Evolutionary conservation across 306 rosid species (phyloP).

Genomic region (Aeschynomene evenia): DNA sequence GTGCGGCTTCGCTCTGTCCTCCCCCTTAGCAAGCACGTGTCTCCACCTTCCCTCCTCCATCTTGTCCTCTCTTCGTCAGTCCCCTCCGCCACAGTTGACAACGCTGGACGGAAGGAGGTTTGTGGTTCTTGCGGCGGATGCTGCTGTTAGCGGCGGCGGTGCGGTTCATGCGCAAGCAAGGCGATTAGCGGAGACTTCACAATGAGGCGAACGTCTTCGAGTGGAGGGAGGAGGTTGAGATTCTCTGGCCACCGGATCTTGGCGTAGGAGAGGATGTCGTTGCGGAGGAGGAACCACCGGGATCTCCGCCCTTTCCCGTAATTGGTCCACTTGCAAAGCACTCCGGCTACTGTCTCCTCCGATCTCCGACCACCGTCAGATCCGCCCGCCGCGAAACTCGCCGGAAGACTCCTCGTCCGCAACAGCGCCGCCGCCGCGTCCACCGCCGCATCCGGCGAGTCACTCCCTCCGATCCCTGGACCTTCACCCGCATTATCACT

Average conservation of each 20-base stretch:
- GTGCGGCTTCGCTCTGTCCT: too few species aligned
- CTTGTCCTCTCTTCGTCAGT: too few species aligned
- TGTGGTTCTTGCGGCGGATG: slow-evolving; percentile 54
- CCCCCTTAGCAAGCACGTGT: too few species aligned
- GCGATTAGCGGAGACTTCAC: slow-evolving; percentile 63
- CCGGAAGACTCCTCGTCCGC: slow-evolving; percentile 76
- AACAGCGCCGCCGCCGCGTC: slow-evolving; percentile 55
- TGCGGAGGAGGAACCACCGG: slow-evolving; percentile 81
- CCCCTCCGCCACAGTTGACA: too few species aligned
- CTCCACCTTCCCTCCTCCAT: too few species aligned
- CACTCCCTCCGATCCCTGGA: slow-evolving; percentile 55
- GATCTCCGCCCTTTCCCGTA: slow-evolving; percentile 99
- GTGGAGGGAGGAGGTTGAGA: slow-evolving; percentile 56
- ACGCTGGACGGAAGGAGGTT: slow-evolving; percentile 53
- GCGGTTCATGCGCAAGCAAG: slow-evolving; percentile 54
- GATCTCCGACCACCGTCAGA: slow-evolving; percentile 65
- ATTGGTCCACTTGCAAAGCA: slow-evolving; percentile 92
- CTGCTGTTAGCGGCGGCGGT: not conserved
- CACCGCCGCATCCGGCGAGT: slow-evolving; percentile 69
- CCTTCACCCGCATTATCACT: slow-evolving; percentile 67
- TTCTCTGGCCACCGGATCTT: slow-evolving; percentile 79
- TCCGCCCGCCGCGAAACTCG: slow-evolving; percentile 53
- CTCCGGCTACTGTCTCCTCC: slow-evolving; percentile 80
- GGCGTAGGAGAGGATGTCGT: slow-evolving; percentile 83
- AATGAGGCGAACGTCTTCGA: slow-evolving; percentile 64